phyloP scores from a whole-genome alignment of 495 filamentous ascomycete species.

The Aspergillus kassunensis region DNA sequence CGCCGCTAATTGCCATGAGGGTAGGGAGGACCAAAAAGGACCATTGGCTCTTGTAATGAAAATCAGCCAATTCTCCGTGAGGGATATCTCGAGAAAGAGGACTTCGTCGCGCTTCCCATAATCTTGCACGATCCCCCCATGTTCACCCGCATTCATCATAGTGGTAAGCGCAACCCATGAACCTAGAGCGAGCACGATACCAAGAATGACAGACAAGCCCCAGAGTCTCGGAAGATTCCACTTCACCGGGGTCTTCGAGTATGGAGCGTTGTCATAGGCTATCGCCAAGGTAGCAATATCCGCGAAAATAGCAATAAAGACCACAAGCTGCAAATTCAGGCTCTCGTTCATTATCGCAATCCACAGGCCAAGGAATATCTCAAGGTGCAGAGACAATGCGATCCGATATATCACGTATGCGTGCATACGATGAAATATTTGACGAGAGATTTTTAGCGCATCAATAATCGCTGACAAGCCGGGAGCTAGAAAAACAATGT shows the following conservation, averaged over 20 bases:
- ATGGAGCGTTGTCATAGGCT: constrained; percentile 90
- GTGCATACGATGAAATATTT: constrained; percentile 98
- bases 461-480: constrained; percentile 92
- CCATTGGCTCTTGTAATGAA: constrained; percentile 90
- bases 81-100: constrained; percentile 83
- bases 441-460: constrained; percentile 87
- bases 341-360: constrained; percentile 80
- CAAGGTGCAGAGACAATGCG: constrained; percentile 83
- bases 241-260: constrained; percentile 81
- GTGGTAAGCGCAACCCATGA: constrained; percentile 82
- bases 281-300: constrained; percentile 91
- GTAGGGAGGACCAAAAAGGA: constrained; percentile 78
- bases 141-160: constrained; percentile 60
- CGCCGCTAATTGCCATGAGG: constrained; percentile 73
- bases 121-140: constrained; percentile 83
- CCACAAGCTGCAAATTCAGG: constrained; percentile 79
- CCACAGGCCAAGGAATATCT: constrained; percentile 87
- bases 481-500: constrained; percentile 89
- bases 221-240: constrained; percentile 92
- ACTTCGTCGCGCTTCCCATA: constrained; percentile 77
- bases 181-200: constrained; percentile 72
- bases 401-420: constrained; percentile 96
- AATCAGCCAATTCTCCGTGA: constrained; percentile 95
- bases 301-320: constrained; percentile 92
- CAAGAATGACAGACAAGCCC: constrained; percentile 83